Evolutionary conservation across 805 yeast species (phyloP), one percentile per base, ranked within the genome.

Genomic region (Schwanniomyces pseudopolymorphus): DNA sequence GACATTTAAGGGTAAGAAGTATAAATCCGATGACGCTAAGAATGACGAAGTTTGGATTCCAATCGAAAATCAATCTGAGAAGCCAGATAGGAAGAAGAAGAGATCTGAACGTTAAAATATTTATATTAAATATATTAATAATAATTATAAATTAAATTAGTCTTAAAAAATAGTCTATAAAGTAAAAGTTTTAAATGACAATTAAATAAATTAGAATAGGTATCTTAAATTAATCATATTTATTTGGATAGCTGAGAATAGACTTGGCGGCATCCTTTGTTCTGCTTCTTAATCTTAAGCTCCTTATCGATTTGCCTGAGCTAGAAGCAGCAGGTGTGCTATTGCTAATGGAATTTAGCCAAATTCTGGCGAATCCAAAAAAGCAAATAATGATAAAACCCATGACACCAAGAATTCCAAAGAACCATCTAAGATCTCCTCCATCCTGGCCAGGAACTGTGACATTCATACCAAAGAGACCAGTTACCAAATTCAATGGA

Each of bases 391-490:
- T 55, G 33, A 63, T 46, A 14, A 43, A 45, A 33, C 55, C 48
- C 63, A 64, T 62, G 2, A 61, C 62, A 3, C 67, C 69, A 33
- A 64, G 26, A 43, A 64, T 63, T 4, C 68, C 69, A 28, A 62
- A 63, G 39, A 60, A 64, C 69, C 69, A 64, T 9, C 43, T 42
- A 10, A 57, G 51, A 5, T 46, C 44, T 2, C 53, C 74, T 11
- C 55, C 70, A 19, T 44, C 56, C 44, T 78, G 67, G 24, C 97
- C 97, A 0, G 97, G 97, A 24, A 92, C 87, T 10, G 57, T 66
- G 16, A 92, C 98, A 66, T 92, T 92, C 99, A 92, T 92, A 59
- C 97, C 97, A 67, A 92, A 92, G 52, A 91, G 61, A 63, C 97
- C 96, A 2, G 97, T 89, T 39, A 92, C 78, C 47, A 92, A 72